These are phyloP conservation scores for Mallotus japonicus DNA, from an alignment of 441 rosid genomes.

Conservation along the genomic window DNA sequence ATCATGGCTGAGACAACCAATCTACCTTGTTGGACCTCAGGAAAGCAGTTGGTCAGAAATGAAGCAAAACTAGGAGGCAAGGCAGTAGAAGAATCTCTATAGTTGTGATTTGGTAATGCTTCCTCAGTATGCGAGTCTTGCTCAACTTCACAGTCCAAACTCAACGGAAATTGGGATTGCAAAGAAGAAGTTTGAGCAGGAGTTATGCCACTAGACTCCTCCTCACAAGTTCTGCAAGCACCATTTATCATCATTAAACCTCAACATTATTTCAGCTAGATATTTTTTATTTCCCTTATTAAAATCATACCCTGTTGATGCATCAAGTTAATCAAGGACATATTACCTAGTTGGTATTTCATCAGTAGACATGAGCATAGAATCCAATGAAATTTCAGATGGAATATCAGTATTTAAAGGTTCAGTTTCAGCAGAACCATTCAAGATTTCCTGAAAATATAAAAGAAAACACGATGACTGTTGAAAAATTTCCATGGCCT, in stretches of 20 bases:
- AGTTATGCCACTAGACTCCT: slow-evolving; percentile 29
- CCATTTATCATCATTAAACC: background rate
- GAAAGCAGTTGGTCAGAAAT: slow-evolving; percentile 51
- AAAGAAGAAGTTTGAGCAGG: slow-evolving; percentile 21
- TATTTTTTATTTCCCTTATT: background rate
- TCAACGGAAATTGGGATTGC: background rate
- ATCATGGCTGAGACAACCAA: slow-evolving; percentile 9
- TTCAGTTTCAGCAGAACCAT: slow-evolving; percentile 32
- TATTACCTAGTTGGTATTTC: slow-evolving; percentile 42
- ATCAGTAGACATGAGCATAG: slow-evolving; percentile 37
- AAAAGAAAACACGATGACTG: slow-evolving; percentile 14
- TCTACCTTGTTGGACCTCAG: slow-evolving; percentile 52
- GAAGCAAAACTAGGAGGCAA: slow-evolving; percentile 81
- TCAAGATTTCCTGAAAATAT: slow-evolving; percentile 47
- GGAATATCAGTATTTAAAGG: slow-evolving; percentile 33
- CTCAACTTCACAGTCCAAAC: slow-evolving; percentile 35
- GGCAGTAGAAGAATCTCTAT: slow-evolving; percentile 28
- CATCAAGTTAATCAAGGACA: slow-evolving; percentile 9
- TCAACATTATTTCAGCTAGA: too few species aligned
- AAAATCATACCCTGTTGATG: slow-evolving; percentile 4
- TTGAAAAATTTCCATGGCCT: background rate
- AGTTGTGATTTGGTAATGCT: slow-evolving; percentile 24
- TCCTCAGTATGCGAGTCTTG: slow-evolving; percentile 34
- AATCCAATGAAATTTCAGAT: slow-evolving; percentile 47
- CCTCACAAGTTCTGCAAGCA: slow-evolving; percentile 41